These are phyloP conservation scores for Cicer judaicum DNA, from an alignment of 306 rosid species.

Conservation along the genomic window DNA sequence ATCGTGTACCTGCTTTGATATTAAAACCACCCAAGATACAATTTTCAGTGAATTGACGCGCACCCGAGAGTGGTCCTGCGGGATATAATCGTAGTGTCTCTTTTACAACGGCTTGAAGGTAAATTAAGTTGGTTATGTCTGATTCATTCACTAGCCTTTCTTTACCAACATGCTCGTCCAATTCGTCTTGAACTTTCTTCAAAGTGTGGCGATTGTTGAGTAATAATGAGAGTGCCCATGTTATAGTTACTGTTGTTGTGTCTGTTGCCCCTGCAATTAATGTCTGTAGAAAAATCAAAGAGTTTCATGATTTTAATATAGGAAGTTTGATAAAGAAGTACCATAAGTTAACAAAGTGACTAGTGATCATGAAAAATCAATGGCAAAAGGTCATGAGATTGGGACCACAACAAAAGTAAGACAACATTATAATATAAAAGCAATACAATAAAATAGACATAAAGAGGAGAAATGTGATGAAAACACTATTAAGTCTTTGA, in stretches of 20 bases:
- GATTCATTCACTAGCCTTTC: conserved; percentile 12
- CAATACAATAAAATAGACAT: no score
- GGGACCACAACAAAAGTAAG: no score
- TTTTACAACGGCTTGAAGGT: conserved; percentile 32
- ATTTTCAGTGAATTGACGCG: conserved; percentile 11
- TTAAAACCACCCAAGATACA: not conserved
- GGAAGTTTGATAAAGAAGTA: no score
- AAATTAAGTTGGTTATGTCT: conserved; percentile 18
- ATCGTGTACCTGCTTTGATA: conserved; percentile 48
- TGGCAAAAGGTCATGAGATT: no score
- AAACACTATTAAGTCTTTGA: no score
- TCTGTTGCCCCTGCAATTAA: conserved; percentile 17
- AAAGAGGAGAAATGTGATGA: no score
- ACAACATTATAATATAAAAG: no score
- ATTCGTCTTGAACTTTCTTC: conserved; percentile 26
- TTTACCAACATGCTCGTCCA: conserved; percentile 3
- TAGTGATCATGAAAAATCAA: no score
- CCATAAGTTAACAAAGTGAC: no score
- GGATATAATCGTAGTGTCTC: conserved; percentile 29
- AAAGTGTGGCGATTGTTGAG: conserved; percentile 8
- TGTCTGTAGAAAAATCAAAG: not conserved
- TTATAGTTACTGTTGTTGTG: conserved; percentile 10
- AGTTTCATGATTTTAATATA: no score
- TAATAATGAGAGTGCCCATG: conserved; percentile 27
- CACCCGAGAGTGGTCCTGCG: conserved; percentile 18